Evolutionary conservation across 805 yeast species (phyloP).

Genomic region (Kuraishia ogatae): DNA sequence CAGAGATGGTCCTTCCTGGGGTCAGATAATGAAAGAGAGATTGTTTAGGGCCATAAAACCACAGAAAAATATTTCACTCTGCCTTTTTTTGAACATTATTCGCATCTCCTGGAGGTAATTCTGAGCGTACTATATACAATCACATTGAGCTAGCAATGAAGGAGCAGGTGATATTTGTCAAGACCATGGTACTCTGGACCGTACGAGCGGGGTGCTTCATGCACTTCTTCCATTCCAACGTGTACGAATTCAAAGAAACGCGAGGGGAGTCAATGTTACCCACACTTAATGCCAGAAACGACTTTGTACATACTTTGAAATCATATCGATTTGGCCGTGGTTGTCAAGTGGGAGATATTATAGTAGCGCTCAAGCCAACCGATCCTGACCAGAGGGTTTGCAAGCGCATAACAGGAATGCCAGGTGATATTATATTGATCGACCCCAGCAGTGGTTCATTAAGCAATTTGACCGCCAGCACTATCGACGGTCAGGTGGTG

Average conservation of each 20-base stretch:
- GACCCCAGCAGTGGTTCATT: constrained; percentile 67
- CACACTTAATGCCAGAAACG: constrained; percentile 65
- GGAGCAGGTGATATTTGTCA: not conserved
- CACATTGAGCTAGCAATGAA: not conserved
- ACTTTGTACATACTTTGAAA: constrained; percentile 74
- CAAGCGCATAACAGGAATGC: constrained; percentile 91
- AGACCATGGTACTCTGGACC: constrained; percentile 36
- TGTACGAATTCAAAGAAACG: constrained; percentile 73
- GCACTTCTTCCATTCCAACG: constrained; percentile 59
- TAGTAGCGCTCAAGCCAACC: constrained; percentile 85
- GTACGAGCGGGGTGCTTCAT: constrained; percentile 51
- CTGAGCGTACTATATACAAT: too few species aligned
- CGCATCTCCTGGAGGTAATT: too few species aligned
- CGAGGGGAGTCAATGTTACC: constrained; percentile 96
- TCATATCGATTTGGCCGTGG: constrained; percentile 52
- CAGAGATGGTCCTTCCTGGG: not conserved
- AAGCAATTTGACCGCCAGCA: constrained; percentile 16
- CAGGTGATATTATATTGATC: constrained; percentile 76
- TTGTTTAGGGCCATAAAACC: too few species aligned
- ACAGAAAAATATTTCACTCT: too few species aligned
- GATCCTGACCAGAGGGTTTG: constrained; percentile 82
- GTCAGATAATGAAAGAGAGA: too few species aligned
- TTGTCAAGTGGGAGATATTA: constrained; percentile 75
- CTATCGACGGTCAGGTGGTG: constrained; percentile 8
- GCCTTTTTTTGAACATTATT: too few species aligned